Conservation (phyloP, 2,329 filamentous ascomycete genomes). For the Penicillium sp. region DNA sequence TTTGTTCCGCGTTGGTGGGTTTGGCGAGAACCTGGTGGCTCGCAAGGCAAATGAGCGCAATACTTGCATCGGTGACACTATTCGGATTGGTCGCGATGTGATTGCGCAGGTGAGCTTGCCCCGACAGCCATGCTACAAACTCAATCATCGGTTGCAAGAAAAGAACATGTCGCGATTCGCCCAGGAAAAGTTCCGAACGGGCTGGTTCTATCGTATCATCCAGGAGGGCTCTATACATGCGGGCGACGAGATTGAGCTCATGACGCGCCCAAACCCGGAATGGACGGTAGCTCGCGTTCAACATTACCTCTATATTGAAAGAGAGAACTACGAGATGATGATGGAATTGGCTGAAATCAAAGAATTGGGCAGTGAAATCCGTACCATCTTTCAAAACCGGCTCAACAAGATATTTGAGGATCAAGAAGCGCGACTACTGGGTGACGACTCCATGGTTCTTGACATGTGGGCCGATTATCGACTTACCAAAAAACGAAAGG, state of each 20-base stretch:
- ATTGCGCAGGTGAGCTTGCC: slow-evolving; percentile 61
- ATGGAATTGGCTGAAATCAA: slow-evolving; percentile 1
- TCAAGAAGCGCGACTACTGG: slow-evolving; percentile 1
- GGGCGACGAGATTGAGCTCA: slow-evolving; percentile 12
- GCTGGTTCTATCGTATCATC: slow-evolving; percentile 66
- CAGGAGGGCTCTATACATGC: slow-evolving; percentile 44
- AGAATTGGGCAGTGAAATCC: slow-evolving; percentile 1
- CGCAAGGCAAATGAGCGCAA: slow-evolving; percentile 55
- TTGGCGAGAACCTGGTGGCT: slow-evolving; percentile 8
- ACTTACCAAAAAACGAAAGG: not conserved
- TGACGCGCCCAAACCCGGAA: slow-evolving; percentile 26
- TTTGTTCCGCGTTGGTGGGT: slow-evolving; percentile 18
- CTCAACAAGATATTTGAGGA: slow-evolving; percentile 2
- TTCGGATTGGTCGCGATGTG: slow-evolving; percentile 51
- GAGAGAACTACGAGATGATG: slow-evolving; percentile 3
- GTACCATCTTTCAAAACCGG: slow-evolving; percentile 1
- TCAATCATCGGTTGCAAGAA: slow-evolving; percentile 65
- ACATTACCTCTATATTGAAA: slow-evolving; percentile 8
- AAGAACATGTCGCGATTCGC: slow-evolving; percentile 54
- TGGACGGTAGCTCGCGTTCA: slow-evolving; percentile 23
- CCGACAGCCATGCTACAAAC: slow-evolving; percentile 65
- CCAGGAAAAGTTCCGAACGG: slow-evolving; percentile 58
- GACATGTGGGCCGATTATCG: slow-evolving; percentile 5
- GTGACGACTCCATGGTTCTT: not conserved
- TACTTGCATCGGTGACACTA: slow-evolving; percentile 63